These are phyloP conservation scores for Fusarium tuaranense DNA, from an alignment of 2,329 filamentous ascomycete species.

Conservation along the genomic window DNA sequence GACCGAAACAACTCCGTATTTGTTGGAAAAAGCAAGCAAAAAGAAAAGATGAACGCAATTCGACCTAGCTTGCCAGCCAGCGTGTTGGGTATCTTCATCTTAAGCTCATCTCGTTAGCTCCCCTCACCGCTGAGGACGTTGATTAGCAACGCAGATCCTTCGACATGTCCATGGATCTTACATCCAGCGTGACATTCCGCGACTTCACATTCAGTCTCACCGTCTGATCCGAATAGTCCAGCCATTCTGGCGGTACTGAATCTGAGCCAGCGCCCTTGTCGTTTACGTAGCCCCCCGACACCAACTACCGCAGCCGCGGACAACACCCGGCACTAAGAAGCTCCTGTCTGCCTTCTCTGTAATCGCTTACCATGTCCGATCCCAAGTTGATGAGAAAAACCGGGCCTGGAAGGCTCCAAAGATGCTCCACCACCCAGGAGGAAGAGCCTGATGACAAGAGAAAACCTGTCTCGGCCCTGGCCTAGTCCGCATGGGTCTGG, in stretches of 20 bases:
- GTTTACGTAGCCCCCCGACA: slow-evolving; percentile 12
- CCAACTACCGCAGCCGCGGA: slow-evolving; percentile 33
- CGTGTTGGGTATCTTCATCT: slow-evolving; percentile 1
- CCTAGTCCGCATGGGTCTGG: slow-evolving; percentile 25
- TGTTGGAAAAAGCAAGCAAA: slow-evolving; percentile 32
- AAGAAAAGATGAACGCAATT: slow-evolving; percentile 1
- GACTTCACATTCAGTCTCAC: slow-evolving; percentile 22
- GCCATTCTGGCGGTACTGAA: slow-evolving; percentile 34
- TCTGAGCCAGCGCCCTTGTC: slow-evolving; percentile 22
- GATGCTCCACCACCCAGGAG: slow-evolving; percentile 13
- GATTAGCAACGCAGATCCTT: slow-evolving; percentile 27
- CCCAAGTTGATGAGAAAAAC: slow-evolving; percentile 26
- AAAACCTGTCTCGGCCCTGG: slow-evolving; percentile 23
- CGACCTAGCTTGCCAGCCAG: slow-evolving; percentile 1
- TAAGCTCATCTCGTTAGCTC: slow-evolving; percentile 27
- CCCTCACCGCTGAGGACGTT: slow-evolving; percentile 7
- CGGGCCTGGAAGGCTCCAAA: slow-evolving; percentile 2
- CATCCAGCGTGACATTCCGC: slow-evolving; percentile 35
- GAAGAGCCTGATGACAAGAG: slow-evolving; percentile 1
- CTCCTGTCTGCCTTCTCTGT: background rate
- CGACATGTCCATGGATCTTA: slow-evolving; percentile 35
- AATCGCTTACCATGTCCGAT: slow-evolving; percentile 1
- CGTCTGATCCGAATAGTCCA: slow-evolving; percentile 27
- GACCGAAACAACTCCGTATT: slow-evolving; percentile 15
- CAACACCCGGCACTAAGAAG: slow-evolving; percentile 25